Conservation (phyloP, 2,329 filamentous ascomycete species). For the Chrysosporium keratinophilum region DNA sequence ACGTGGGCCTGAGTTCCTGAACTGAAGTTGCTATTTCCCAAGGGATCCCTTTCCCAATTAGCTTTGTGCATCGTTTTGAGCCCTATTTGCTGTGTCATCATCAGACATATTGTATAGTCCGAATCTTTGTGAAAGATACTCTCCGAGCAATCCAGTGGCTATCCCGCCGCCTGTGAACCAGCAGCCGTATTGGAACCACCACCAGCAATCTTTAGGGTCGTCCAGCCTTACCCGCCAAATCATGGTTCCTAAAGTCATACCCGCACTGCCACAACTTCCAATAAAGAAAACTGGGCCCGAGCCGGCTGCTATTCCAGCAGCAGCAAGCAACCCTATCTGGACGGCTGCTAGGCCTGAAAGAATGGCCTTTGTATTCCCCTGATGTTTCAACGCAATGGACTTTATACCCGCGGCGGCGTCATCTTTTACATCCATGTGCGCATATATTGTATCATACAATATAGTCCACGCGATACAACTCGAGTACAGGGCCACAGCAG, state of each 20-base stretch:
- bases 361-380: conserved; percentile 38
- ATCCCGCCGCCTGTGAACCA: conserved; percentile 53
- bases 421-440: conserved; percentile 44
- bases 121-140: conserved; percentile 37
- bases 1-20: conserved; percentile 2
- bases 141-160: conserved; percentile 44
- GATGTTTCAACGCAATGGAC: conserved; percentile 41
- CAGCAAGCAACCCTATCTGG: conserved; percentile 36
- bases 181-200: conserved; percentile 54
- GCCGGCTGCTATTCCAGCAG: conserved; percentile 39
- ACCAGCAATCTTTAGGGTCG: conserved; percentile 50
- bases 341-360: conserved; percentile 33
- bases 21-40: neutral
- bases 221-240: conserved; percentile 50
- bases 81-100: neutral
- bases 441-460: conserved; percentile 44
- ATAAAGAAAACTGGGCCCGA: conserved; percentile 50
- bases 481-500: conserved; percentile 36
- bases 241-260: conserved; percentile 47
- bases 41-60: too few species aligned
- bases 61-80: neutral
- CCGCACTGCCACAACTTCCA: conserved; percentile 49
- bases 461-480: conserved; percentile 42
- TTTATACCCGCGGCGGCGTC: conserved; percentile 43
- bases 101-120: neutral